Evolutionary conservation across 2,329 filamentous ascomycete genomes (phyloP).

Genomic region (Chrysoporthe austroafricana): DNA sequence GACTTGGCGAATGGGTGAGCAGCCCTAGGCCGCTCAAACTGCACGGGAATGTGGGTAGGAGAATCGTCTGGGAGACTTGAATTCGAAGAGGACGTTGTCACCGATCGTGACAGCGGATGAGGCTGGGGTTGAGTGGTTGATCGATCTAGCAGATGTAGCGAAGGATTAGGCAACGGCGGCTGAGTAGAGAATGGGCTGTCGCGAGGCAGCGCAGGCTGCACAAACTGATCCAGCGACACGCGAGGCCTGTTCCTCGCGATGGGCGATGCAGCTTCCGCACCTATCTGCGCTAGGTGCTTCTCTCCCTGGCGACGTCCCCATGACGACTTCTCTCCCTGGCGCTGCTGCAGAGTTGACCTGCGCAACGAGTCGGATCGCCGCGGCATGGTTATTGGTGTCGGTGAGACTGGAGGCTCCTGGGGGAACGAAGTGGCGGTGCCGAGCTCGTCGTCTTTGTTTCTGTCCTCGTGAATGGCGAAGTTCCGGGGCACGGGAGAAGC

Average conservation of each 20-base stretch:
- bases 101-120: conserved; percentile 83
- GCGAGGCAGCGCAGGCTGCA: conserved; percentile 61
- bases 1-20: conserved; percentile 69
- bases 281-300: conserved; percentile 55
- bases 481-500: conserved; percentile 43
- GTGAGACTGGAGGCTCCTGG: conserved; percentile 49
- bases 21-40: conserved; percentile 56
- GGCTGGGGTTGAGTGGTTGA: conserved; percentile 53
- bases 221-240: conserved; percentile 77
- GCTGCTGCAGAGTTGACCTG: conserved; percentile 86
- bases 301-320: conserved; percentile 64
- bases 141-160: conserved; percentile 53
- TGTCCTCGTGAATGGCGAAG: conserved; percentile 53
- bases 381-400: conserved; percentile 59
- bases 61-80: conserved; percentile 78
- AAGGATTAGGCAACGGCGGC: conserved; percentile 55
- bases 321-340: conserved; percentile 70
- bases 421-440: conserved; percentile 39
- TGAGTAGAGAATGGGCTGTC: conserved; percentile 68
- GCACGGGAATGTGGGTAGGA: conserved; percentile 63
- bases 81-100: conserved; percentile 84
- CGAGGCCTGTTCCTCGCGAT: conserved; percentile 67
- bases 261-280: conserved; percentile 59
- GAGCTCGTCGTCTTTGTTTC: conserved; percentile 57
- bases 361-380: conserved; percentile 78